A percentile compares a stretch with the other conserved stretches of the same genome.
Evolutionary conservation across 805 yeast species (phyloP).

Genomic region (Saccharomycopsis sp.): DNA sequence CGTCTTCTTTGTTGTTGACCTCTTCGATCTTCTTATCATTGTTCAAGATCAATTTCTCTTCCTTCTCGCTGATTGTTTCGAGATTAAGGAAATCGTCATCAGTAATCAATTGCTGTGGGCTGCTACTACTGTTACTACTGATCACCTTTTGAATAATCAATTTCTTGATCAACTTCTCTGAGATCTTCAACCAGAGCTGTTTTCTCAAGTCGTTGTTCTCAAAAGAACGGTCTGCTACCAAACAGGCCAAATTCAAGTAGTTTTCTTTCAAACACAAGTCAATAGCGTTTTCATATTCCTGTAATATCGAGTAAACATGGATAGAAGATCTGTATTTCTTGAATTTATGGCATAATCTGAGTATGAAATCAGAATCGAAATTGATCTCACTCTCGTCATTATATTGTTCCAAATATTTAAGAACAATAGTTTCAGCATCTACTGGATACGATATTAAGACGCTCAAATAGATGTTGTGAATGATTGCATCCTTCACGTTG

Average conservation of each 20-base stretch:
- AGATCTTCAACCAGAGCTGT: conserved; percentile 65
- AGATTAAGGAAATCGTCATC: not conserved
- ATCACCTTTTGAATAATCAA: conserved; percentile 22
- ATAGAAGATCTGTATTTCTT: conserved; percentile 61
- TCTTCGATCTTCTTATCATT: conserved; percentile 25
- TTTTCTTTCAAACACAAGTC: conserved; percentile 59
- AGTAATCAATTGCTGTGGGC: not conserved
- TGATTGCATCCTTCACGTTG: conserved; percentile 36
- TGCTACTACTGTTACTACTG: conserved; percentile 23
- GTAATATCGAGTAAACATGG: conserved; percentile 60
- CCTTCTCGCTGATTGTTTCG: conserved; percentile 11
- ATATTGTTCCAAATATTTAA: conserved; percentile 42
- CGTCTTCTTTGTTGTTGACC: conserved; percentile 27
- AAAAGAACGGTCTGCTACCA: conserved; percentile 50
- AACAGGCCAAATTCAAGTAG: conserved; percentile 50
- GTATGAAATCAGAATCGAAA: conserved; percentile 67
- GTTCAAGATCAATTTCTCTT: conserved; percentile 1
- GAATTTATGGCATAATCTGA: conserved; percentile 63
- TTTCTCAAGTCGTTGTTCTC: conserved; percentile 49
- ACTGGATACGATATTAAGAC: conserved; percentile 50
- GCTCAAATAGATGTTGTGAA: conserved; percentile 68
- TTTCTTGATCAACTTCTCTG: conserved; percentile 39
- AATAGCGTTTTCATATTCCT: conserved; percentile 75
- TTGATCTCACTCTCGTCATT: conserved; percentile 28
- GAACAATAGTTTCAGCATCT: conserved; percentile 39